A percentile compares a stretch with the other conserved stretches of the same genome.
Conservation (phyloP, 768 basidiomycete genomes). For the Sporobolomyces phaffii region DNA sequence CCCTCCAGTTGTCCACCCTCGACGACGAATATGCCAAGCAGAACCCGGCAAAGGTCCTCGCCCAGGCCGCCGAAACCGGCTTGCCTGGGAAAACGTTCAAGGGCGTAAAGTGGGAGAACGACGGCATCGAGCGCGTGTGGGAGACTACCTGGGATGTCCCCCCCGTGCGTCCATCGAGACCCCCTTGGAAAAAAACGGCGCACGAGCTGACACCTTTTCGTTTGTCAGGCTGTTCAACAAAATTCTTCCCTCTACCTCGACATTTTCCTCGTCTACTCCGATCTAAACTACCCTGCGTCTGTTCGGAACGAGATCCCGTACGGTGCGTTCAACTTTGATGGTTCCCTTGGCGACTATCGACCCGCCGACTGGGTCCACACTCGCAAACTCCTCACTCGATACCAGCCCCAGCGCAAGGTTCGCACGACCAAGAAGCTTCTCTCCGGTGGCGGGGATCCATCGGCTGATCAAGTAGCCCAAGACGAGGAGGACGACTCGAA, state of each 20-base stretch:
- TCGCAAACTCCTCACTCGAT: conserved; percentile 72
- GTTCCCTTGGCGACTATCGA: not conserved
- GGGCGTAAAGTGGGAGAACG: conserved; percentile 27
- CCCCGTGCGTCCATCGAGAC: not conserved
- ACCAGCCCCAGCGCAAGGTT: conserved; percentile 62
- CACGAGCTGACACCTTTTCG: not conserved
- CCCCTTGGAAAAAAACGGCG: conserved; percentile 23
- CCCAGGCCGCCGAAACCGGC: not conserved
- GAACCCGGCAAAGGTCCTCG: not conserved
- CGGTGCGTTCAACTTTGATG: conserved; percentile 8
- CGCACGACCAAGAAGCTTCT: conserved; percentile 81
- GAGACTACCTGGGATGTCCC: conserved; percentile 36
- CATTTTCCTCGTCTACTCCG: conserved; percentile 60
- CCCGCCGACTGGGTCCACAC: conserved; percentile 14
- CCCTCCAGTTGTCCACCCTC: conserved; percentile 21
- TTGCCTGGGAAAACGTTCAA: conserved; percentile 27
- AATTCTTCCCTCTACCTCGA: conserved; percentile 82
- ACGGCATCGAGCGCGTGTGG: conserved; percentile 20
- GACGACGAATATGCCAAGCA: conserved; percentile 8
- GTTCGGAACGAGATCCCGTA: too few species aligned
- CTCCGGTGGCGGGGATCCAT: conserved; percentile 46
- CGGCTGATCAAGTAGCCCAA: conserved; percentile 37
- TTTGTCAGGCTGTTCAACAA: conserved; percentile 60
- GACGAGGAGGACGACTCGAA: conserved; percentile 35
- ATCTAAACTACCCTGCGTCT: not conserved